Evolutionary conservation across 495 filamentous ascomycete species (phyloP).

Genomic region (Annulohypoxylon nitens): DNA sequence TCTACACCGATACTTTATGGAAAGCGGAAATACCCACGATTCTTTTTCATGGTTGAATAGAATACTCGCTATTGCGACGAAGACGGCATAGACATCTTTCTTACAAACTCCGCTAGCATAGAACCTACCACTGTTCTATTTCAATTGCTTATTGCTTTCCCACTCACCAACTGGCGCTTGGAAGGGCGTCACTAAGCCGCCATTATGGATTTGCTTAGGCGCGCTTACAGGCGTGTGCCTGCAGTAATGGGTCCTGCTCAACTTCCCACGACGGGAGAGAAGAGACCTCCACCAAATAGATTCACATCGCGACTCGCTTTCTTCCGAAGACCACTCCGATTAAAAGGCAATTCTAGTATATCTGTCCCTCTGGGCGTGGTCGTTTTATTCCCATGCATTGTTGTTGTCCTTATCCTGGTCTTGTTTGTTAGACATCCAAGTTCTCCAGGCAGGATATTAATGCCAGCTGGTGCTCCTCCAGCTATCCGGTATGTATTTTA

Average conservation of each 20-base stretch:
- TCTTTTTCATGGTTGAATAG: slow-evolving; percentile 35
- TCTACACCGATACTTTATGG: slow-evolving; percentile 33
- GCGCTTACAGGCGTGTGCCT: slow-evolving; percentile 64
- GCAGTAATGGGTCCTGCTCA: slow-evolving; percentile 51
- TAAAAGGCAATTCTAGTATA: slow-evolving; percentile 94
- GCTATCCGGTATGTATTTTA: slow-evolving; percentile 81
- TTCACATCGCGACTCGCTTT: slow-evolving; percentile 75
- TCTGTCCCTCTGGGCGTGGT: slow-evolving; percentile 95
- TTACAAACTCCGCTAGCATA: neutral
- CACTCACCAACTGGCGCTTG: slow-evolving; percentile 6
- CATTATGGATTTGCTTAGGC: slow-evolving; percentile 69
- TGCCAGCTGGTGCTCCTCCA: slow-evolving; percentile 91
- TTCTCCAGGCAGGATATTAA: slow-evolving; percentile 82
- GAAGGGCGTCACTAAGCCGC: slow-evolving; percentile 31
- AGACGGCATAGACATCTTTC: slow-evolving; percentile 20
- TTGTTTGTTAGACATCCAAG: slow-evolving; percentile 92
- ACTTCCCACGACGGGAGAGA: slow-evolving; percentile 62
- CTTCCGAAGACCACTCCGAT: slow-evolving; percentile 86
- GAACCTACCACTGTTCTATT: slow-evolving; percentile 3
- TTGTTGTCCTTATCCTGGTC: slow-evolving; percentile 89
- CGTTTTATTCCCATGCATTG: slow-evolving; percentile 90
- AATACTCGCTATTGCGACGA: slow-evolving; percentile 24
- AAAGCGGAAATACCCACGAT: slow-evolving; percentile 15
- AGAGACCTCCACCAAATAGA: slow-evolving; percentile 55
- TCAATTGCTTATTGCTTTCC: neutral